Base-by-base conservation (phyloP, 306 rosid species). In the Mucuna pruriens region DNA sequence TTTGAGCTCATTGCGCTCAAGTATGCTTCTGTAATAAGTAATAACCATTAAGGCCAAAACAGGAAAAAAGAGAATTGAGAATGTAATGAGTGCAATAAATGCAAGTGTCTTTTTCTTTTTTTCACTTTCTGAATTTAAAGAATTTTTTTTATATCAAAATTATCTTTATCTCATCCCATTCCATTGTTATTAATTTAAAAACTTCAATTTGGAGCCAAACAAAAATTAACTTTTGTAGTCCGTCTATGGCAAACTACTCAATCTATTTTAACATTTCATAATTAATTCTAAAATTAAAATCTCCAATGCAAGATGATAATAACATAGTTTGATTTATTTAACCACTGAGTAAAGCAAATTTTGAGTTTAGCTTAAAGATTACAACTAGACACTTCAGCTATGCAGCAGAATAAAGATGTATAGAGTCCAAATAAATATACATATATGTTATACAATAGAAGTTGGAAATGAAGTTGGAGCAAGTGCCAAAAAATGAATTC, bases 1-100 rank as follows among this genome's bases (percentile, higher is more conserved):
- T 85, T 77, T 82, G 65, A 92, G 91, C 79, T 89, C 92, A 9
- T 84, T 81, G 40, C 92, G 93, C 86, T 92, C 97, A 16, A 91
- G 77, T 76, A 89, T 82, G 89, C 87, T 83, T 91, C 97, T 92
- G 82, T 46, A 68, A 38, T 55, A 81, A 58, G 80, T 55, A 71
- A 34, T 64, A 82, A 61, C 60, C 46, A 60, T 91, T 83, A 86
- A 29, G 88, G 95, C 88, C 23, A 80, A 81, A 63, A 49, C 38
- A 26, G 70, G n/a, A 55, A 70, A 39, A 66, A 45, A 62, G 36
- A 42, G 9, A 65, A 54, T 3, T 3, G 62, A 22, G 17, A 33
- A 61, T 11, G 48, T 31, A 25, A 11, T 7, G 20, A 42, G 58
- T 25, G 29, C 17, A 63, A 46, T 17, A 39, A 52, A 64, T 52